Evolutionary conservation across 306 rosid genomes (phyloP).

Genomic region (Leucaena leucocephala): DNA sequence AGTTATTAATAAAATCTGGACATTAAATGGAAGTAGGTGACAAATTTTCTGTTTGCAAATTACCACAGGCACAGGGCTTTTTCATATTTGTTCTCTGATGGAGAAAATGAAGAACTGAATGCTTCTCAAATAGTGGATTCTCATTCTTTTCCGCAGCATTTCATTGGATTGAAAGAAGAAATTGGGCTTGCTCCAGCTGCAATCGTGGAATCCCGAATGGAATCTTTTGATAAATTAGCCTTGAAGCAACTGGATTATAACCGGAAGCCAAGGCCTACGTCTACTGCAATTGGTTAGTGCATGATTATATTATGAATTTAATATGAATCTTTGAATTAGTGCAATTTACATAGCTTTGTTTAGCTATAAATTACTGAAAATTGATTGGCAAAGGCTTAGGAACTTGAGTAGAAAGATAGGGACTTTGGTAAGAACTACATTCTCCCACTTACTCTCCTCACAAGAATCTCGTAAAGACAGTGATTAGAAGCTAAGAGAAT

Average conservation of each 20-base stretch:
- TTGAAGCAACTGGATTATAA: slow-evolving; percentile 77
- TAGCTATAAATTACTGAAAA: neutral
- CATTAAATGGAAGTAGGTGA: neutral
- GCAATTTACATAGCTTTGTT: neutral
- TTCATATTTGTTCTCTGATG: slow-evolving; percentile 79
- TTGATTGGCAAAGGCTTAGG: too few relatives aligned
- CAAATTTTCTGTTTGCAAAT: slow-evolving; percentile 15
- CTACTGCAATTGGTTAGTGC: slow-evolving; percentile 73
- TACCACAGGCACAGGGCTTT: slow-evolving; percentile 81
- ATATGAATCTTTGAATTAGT: slow-evolving; percentile 15
- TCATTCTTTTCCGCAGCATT: slow-evolving; percentile 91
- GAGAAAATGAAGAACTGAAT: slow-evolving; percentile 88
- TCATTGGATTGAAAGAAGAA: slow-evolving; percentile 65
- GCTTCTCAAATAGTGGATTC: slow-evolving; percentile 82
- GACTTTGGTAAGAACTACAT: too few relatives aligned
- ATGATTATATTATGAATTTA: slow-evolving; percentile 16
- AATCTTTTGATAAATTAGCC: slow-evolving; percentile 62
- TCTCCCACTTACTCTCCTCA: too few relatives aligned
- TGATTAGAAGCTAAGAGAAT: too few relatives aligned
- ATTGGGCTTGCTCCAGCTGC: slow-evolving; percentile 95
- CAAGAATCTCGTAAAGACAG: too few relatives aligned
- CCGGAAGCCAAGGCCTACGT: slow-evolving; percentile 58
- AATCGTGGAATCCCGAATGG: slow-evolving; percentile 68
- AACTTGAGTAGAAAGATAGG: too few relatives aligned
- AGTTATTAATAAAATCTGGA: neutral